Conservation (phyloP, 352 stramenopile species). For the Globisporangium parvum region DNA sequence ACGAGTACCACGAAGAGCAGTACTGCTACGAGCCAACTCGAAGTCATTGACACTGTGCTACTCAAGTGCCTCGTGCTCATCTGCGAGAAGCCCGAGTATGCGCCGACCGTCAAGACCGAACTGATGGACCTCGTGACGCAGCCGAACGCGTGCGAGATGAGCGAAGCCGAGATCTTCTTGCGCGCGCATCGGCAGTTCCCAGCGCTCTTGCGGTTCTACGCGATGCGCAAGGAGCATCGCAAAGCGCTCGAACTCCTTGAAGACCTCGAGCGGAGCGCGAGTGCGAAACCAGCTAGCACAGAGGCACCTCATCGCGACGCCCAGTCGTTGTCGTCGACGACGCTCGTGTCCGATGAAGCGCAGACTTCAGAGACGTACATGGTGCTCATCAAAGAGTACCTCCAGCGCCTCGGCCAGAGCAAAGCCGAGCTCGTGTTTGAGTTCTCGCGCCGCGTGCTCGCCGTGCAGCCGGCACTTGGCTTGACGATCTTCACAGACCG, state of each 20-base stretch:
- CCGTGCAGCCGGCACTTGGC: constrained; percentile 41
- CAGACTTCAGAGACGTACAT: constrained; percentile 47
- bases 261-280: constrained; percentile 58
- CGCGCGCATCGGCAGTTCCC: constrained; percentile 56
- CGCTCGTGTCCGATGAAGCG: constrained; percentile 8
- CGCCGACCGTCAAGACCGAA: constrained; percentile 26
- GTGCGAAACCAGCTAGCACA: constrained; percentile 9
- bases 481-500: constrained; percentile 79
- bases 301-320: neutral
- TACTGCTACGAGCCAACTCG: constrained; percentile 16
- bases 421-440: constrained; percentile 74
- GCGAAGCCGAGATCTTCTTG: constrained; percentile 73
- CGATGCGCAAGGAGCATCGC: constrained; percentile 57
- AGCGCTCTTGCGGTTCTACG: constrained; percentile 65
- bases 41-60: constrained; percentile 74
- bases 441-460: constrained; percentile 69
- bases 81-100: constrained; percentile 34
- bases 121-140: constrained; percentile 49
- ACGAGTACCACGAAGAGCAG: constrained; percentile 1
- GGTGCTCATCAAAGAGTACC: constrained; percentile 56
- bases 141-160: constrained; percentile 63
- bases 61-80: constrained; percentile 79
- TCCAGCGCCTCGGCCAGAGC: constrained; percentile 53
- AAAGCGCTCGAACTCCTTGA: constrained; percentile 79
- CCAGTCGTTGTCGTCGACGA: neutral